Evolutionary conservation across 2,329 filamentous ascomycete species (phyloP), one percentile per base, ranked within the genome.

Genomic region (Stachybotrys chlorohalonatus): DNA sequence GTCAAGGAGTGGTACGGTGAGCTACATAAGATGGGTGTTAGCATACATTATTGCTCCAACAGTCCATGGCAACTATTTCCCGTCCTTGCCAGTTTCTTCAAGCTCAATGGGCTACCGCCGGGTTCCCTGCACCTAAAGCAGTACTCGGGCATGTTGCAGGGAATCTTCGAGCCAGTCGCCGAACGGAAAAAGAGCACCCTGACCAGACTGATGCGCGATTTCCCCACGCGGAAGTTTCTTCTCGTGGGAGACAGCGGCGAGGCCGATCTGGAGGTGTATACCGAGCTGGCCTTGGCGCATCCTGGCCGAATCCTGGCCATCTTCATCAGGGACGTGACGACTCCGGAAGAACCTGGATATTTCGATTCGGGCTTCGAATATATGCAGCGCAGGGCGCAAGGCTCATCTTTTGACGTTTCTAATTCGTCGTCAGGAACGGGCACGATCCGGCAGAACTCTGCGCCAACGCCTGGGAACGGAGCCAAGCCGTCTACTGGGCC

Each of bases 11-110:
- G 94, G 93, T 99, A 97, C 66, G 83, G 77, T 42, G 78, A 78
- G 17, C 79, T 99, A 72, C 80, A 87, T 46, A 77, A 84, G 17
- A 83, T 93, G 73, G 91, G 92, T 16, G 93, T 97, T 30, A 83
- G 85, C 62, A 81, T 99, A 53, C 95, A 99, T 67, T 99, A 99
- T 69, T 95, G 96, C 60, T 99, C 94, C n/a, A 99, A 99, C 70
- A 95, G 93, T 52, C 94, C 94, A 0, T 99, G 95, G 95, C 95
- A 99, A 68, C 79, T 99, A 7, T 99, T 90, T 63, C 94, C 94
- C 0, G 84, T 97, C 2, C 75, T 99, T 11, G 87, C 89, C 6
- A 90, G 83, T 53, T 99, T 88, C 68, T 95, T 97, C 68, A 84
- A 85, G 59, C 72, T 87, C 47, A 88, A 89, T 7, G 88, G 88